Percentiles rank a stretch among this genome's conserved stretches.
These are phyloP conservation scores for Paramarasmius palmivorus DNA, from an alignment of 1,284 basidiomycete genomes.

Conservation along the genomic window DNA sequence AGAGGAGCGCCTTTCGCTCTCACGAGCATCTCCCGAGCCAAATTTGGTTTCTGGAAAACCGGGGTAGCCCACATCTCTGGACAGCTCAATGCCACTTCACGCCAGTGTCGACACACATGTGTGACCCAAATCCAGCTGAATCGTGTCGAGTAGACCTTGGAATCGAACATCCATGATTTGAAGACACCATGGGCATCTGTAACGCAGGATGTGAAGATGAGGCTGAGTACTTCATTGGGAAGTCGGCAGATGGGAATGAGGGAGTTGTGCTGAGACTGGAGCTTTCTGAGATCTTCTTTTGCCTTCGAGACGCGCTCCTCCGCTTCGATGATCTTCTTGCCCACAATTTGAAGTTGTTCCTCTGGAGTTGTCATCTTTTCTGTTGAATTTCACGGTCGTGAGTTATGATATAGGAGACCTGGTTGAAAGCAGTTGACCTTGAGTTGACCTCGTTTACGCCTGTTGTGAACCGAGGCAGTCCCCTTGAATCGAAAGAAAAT, in stretches of 20 bases:
- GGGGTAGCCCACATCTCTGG: not conserved
- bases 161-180: too few relatives aligned
- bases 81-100: not conserved
- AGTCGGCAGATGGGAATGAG: not conserved
- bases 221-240: not conserved
- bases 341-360: too few relatives aligned
- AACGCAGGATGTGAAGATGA: not conserved
- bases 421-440: too few relatives aligned
- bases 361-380: too few relatives aligned
- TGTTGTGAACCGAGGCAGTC: too few relatives aligned
- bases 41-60: not conserved
- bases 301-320: not conserved
- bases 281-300: not conserved
- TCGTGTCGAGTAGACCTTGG: too few relatives aligned
- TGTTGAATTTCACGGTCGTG: too few relatives aligned
- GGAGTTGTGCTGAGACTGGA: not conserved
- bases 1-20: slow-evolving; percentile 3
- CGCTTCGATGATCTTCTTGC: too few relatives aligned
- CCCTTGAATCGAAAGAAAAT: too few relatives aligned
- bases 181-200: too few relatives aligned
- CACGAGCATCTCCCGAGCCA: not conserved
- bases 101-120: slow-evolving; percentile 1
- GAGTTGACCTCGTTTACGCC: too few relatives aligned
- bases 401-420: too few relatives aligned
- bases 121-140: not conserved